These are phyloP conservation scores for Madurella mycetomatis DNA, from an alignment of 2,329 filamentous ascomycete species.

Conservation along the genomic window DNA sequence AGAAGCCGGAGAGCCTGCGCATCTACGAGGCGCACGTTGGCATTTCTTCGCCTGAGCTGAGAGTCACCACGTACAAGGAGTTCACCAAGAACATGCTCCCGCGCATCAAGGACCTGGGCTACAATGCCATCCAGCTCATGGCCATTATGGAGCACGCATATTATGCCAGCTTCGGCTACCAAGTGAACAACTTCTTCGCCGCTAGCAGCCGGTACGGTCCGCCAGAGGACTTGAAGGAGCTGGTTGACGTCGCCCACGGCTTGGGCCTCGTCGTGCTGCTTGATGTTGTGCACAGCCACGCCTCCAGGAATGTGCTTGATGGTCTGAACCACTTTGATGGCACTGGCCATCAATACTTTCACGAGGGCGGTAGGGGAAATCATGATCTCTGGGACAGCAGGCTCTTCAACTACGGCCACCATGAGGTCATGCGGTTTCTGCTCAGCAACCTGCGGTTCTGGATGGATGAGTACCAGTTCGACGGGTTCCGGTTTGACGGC, in stretches of 20 bases:
- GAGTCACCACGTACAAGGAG: conserved; percentile 92
- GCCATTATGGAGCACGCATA: conserved; percentile 99
- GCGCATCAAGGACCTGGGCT: conserved; percentile 82
- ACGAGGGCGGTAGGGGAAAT: conserved; percentile 74
- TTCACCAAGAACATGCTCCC: conserved; percentile 91
- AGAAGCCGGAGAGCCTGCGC: conserved; percentile 78
- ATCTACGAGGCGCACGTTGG: conserved; percentile 99
- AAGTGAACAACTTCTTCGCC: conserved; percentile 98
- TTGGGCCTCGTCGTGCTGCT: conserved; percentile 87
- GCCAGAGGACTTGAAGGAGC: conserved; percentile 92
- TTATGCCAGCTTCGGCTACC: conserved; percentile 98
- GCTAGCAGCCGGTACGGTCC: conserved; percentile 92
- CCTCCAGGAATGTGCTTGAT: conserved; percentile 94
- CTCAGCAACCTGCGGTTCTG: conserved; percentile 95
- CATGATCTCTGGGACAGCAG: conserved; percentile 96
- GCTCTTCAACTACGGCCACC: conserved; percentile 92
- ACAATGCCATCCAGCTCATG: conserved; percentile 98
- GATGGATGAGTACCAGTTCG: conserved; percentile 98
- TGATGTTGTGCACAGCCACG: conserved; percentile 96
- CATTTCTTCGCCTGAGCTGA: conserved; percentile 86
- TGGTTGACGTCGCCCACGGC: conserved; percentile 90
- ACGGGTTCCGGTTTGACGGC: conserved; percentile 96
- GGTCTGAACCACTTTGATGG: conserved; percentile 95
- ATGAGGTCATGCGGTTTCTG: conserved; percentile 93
- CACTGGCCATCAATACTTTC: conserved; percentile 93